Conservation (phyloP, 225 moss, liverwort and hornwort genomes). For the Marchantia paleacea region DNA sequence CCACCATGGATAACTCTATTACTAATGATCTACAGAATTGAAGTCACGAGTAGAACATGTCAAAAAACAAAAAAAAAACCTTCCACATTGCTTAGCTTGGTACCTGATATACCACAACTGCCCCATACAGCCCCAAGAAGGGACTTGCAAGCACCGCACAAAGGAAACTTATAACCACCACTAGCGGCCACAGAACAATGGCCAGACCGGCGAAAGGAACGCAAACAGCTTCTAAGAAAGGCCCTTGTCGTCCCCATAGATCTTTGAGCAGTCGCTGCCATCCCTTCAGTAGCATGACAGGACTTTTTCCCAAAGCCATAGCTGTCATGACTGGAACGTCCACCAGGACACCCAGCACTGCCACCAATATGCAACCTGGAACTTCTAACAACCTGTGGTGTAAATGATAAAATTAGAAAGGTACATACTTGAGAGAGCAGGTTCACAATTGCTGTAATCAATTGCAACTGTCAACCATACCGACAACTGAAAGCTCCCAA, state of each 20-base stretch:
- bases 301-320: slow-evolving; percentile 57
- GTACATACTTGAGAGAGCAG: too few relatives aligned
- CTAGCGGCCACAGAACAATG: slow-evolving; percentile 64
- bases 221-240: slow-evolving; percentile 69
- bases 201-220: slow-evolving; percentile 72
- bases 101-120: slow-evolving; percentile 76
- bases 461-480: too few relatives aligned
- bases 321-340: slow-evolving; percentile 57
- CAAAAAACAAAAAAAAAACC: too few relatives aligned
- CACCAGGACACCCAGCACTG: slow-evolving; percentile 54
- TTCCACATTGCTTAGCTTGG: too few relatives aligned
- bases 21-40: too few relatives aligned
- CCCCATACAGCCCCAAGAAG: slow-evolving; percentile 73
- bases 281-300: slow-evolving; percentile 71
- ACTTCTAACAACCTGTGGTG: slow-evolving; percentile 56
- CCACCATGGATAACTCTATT: too few relatives aligned
- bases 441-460: too few relatives aligned
- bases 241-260: slow-evolving; percentile 56
- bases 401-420: neutral
- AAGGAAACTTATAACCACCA: slow-evolving; percentile 54
- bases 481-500: neutral
- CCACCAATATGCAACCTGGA: slow-evolving; percentile 59
- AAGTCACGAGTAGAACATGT: too few relatives aligned
- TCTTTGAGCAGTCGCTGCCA: slow-evolving; percentile 69
- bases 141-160: slow-evolving; percentile 52